Evolutionary conservation across 23 red algal species (phyloP).

Genomic region (Agarophyton chilense): DNA sequence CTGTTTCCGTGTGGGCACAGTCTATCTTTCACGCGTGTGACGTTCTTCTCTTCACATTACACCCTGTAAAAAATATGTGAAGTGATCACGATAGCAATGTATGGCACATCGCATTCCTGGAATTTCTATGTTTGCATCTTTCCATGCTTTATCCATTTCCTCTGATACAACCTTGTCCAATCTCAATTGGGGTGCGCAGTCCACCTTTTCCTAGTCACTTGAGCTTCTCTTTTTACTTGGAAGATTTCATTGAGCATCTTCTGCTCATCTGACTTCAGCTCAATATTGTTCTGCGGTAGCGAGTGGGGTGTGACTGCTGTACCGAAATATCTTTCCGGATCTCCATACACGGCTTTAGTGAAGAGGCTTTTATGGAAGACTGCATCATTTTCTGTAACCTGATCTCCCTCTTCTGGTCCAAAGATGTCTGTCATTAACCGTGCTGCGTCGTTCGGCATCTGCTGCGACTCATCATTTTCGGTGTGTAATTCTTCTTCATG

Average conservation of each 20-base stretch:
- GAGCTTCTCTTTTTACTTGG: background rate
- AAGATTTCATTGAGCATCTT: constrained; percentile 18
- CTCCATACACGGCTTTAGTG: background rate
- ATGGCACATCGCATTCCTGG: constrained; percentile 4
- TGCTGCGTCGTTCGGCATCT: background rate
- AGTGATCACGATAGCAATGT: background rate
- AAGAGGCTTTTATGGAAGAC: constrained; percentile 2
- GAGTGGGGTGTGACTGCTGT: background rate
- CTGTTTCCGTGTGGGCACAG: constrained; percentile 41
- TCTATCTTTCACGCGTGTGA: constrained; percentile 18
- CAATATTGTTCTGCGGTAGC: background rate
- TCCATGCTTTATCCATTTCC: constrained; percentile 28
- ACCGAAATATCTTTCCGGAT: constrained; percentile 9
- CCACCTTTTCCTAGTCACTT: constrained; percentile 42
- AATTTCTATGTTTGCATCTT: constrained; percentile 29
- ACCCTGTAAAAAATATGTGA: constrained; percentile 52
- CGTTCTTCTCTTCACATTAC: constrained; percentile 15
- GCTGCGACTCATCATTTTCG: background rate
- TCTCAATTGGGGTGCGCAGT: constrained; percentile 40
- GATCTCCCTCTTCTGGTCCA: constrained; percentile 3
- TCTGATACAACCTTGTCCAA: constrained; percentile 11
- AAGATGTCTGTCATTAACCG: constrained; percentile 14
- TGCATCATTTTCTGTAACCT: background rate
- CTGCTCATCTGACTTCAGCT: constrained; percentile 45
- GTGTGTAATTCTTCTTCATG: background rate